Conservation (phyloP, 208 protist genomes). For the Crithidia acanthocephali region DNA sequence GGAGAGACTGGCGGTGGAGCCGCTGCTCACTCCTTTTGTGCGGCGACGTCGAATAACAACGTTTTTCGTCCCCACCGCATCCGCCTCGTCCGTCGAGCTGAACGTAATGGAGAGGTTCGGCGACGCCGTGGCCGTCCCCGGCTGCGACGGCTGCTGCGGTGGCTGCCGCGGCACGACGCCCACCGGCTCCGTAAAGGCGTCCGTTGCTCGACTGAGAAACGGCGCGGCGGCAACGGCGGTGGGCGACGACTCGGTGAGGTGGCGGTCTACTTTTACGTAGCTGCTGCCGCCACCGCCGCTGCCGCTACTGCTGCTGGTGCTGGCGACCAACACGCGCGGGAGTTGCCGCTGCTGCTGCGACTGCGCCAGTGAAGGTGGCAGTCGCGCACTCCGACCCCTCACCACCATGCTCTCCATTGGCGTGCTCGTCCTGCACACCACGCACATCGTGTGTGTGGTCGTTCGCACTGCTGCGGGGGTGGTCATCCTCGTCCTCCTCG, state of each 20-base stretch:
- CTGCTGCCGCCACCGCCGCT: too few relatives aligned
- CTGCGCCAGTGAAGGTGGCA: too few relatives aligned
- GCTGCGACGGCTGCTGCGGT: not conserved
- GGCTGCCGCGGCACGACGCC: too few relatives aligned
- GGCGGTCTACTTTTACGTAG: too few relatives aligned
- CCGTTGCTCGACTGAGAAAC: not conserved
- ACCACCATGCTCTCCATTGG: too few relatives aligned
- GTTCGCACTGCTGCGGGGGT: not conserved
- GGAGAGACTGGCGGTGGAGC: not conserved
- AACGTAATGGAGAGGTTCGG: not conserved
- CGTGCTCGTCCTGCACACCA: too few relatives aligned
- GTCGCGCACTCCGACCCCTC: too few relatives aligned
- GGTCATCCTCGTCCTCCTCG: not conserved
- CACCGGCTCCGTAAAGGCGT: not conserved
- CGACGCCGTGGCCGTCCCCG: not conserved
- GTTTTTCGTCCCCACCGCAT: conserved; percentile 3
- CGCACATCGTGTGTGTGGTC: too few relatives aligned
- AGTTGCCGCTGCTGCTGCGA: too few relatives aligned
- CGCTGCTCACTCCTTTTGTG: not conserved
- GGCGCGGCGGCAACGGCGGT: too few relatives aligned
- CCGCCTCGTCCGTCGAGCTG: not conserved
- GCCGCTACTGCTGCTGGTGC: not conserved
- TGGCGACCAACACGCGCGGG: too few relatives aligned
- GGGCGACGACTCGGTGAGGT: too few relatives aligned
- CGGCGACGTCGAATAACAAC: conserved; percentile 4